Percentiles rank a stretch among this genome's conserved stretches.
Evolutionary conservation across 495 filamentous ascomycete genomes (phyloP).

Genomic region (Aspergillus cavernicola): DNA sequence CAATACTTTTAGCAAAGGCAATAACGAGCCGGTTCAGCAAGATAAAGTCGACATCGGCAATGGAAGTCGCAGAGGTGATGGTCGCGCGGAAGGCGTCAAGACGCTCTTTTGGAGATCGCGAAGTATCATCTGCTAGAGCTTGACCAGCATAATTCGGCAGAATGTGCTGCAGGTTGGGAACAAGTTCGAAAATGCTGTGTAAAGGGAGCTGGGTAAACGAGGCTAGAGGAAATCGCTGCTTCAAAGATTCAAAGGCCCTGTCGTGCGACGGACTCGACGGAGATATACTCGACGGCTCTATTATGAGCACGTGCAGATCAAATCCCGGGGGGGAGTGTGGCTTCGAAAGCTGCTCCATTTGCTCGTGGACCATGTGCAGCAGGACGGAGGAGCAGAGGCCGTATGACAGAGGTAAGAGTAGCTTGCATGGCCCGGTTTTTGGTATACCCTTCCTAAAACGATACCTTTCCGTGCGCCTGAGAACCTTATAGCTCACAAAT

Average conservation of each 20-base stretch:
- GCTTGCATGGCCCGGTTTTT: slow-evolving; percentile 40
- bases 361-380: slow-evolving; percentile 68
- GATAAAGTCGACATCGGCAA: slow-evolving; percentile 65
- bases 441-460: slow-evolving; percentile 33
- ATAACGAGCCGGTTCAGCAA: slow-evolving; percentile 68
- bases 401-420: slow-evolving; percentile 78
- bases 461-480: slow-evolving; percentile 74
- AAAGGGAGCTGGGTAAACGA: slow-evolving; percentile 53
- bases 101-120: slow-evolving; percentile 33
- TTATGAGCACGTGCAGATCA: slow-evolving; percentile 60
- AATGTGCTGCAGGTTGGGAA: slow-evolving; percentile 28
- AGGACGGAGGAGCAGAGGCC: slow-evolving; percentile 79
- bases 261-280: slow-evolving; percentile 21
- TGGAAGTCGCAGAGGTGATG: slow-evolving; percentile 69
- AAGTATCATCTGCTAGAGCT: slow-evolving; percentile 27
- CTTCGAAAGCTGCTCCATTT: slow-evolving; percentile 56
- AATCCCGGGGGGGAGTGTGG: slow-evolving; percentile 57
- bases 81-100: slow-evolving; percentile 52
- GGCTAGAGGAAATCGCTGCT: slow-evolving; percentile 56
- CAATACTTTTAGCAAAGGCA: slow-evolving; percentile 52
- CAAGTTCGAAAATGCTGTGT: slow-evolving; percentile 51
- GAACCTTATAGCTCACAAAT: slow-evolving; percentile 70
- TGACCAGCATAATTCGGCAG: slow-evolving; percentile 26
- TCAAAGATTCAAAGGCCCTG: slow-evolving; percentile 34
- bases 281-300: slow-evolving; percentile 52